phyloP scores from a whole-genome alignment of 148 eudicot genomes.

The Rhododendron griersonianum region DNA sequence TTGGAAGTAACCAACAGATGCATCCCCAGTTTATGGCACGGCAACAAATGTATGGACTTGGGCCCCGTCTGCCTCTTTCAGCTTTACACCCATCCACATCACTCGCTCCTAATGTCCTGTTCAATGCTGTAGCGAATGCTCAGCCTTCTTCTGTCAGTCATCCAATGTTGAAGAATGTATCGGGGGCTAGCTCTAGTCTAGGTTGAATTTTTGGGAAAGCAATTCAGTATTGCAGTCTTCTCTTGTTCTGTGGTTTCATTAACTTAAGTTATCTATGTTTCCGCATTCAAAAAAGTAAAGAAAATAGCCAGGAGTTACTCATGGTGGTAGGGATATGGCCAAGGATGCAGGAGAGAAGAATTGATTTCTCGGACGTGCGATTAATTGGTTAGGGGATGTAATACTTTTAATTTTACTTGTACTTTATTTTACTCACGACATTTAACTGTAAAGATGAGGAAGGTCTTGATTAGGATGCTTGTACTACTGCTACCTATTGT shows the following conservation, averaged over 20 bases:
- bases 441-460: constrained; percentile 7
- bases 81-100: constrained; percentile 73
- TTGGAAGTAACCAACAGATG: constrained; percentile 4
- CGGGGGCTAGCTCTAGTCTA: constrained; percentile 25
- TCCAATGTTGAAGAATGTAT: constrained; percentile 56
- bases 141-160: constrained; percentile 47
- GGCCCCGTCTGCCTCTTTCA: constrained; percentile 74
- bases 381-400: not conserved
- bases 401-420: not conserved
- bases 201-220: constrained; percentile 31
- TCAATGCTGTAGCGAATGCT: constrained; percentile 42
- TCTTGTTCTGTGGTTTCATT: not conserved
- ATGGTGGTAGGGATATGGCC: not conserved
- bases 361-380: not conserved
- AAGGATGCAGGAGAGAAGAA: not conserved
- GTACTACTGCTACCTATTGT: constrained; percentile 9
- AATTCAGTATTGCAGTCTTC: not conserved
- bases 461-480: not conserved
- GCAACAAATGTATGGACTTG: constrained; percentile 58
- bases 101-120: constrained; percentile 45
- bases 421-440: not conserved
- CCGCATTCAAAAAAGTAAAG: not conserved
- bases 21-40: constrained; percentile 12
- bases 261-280: not conserved
- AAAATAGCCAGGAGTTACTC: not conserved